These are phyloP conservation scores for Turritis glabra DNA, from an alignment of 345 rosid species.

Conservation along the genomic window DNA sequence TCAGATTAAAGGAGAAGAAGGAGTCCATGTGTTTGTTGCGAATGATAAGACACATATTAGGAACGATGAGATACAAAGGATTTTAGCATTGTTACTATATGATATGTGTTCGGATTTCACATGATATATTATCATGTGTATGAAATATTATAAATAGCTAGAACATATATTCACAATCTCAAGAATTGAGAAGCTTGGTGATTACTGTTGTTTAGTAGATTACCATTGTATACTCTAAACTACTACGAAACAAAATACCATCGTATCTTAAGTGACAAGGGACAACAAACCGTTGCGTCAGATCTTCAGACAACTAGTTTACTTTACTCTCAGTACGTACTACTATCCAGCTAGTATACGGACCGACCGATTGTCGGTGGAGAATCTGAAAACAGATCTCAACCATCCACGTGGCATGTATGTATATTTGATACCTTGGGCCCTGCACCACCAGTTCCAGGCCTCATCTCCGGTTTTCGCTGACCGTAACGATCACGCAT, in stretches of 20 bases:
- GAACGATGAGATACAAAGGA: conserved; percentile 34
- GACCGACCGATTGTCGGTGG: conserved; percentile 43
- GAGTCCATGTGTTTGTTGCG: conserved; percentile 50
- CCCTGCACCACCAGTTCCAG: conserved; percentile 1
- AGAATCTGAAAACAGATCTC: conserved; percentile 20
- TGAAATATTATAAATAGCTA: background rate
- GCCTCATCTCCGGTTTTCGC: conserved; percentile 14
- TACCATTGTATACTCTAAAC: background rate
- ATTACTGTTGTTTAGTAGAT: background rate
- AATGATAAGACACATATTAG: conserved; percentile 49
- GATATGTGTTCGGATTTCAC: conserved; percentile 25
- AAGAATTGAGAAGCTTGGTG: background rate
- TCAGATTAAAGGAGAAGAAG: conserved; percentile 38
- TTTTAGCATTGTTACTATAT: conserved; percentile 41
- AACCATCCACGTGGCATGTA: conserved; percentile 27
- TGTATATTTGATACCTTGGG: background rate
- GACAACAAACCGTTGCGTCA: conserved; percentile 25
- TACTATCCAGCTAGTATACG: background rate
- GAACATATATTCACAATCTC: background rate
- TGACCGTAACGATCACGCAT: conserved; percentile 21
- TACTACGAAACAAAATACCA: background rate
- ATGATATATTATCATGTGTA: conserved; percentile 11
- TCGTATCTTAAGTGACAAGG: conserved; percentile 6
- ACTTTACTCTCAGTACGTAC: background rate
- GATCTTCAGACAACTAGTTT: conserved; percentile 18